Evolutionary conservation across 352 stramenopile genomes (phyloP), one percentile per base, ranked within the genome.

Genomic region (Ophiocytium majus): DNA sequence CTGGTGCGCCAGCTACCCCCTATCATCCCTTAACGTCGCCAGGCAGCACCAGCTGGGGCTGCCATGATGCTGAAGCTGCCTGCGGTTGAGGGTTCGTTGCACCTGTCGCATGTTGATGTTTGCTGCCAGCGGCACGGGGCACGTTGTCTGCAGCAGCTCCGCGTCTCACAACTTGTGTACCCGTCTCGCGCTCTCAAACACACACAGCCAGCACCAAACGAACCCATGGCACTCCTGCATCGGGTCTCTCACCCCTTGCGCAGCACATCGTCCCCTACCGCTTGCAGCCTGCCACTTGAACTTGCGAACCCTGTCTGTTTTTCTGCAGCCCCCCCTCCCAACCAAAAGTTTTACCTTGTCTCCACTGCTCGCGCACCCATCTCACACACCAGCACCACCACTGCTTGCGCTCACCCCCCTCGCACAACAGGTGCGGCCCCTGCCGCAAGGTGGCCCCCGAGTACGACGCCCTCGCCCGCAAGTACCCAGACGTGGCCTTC

Each of bases 401-500:
- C n/a, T n/a, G n/a, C n/a, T n/a, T n/a, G n/a, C n/a, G n/a, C n/a
- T n/a, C n/a, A n/a, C n/a, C n/a, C n/a, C n/a, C n/a, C n/a, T n/a
- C n/a, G n/a, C n/a, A n/a, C n/a, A n/a, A 14, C 66, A 96, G 93
- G 93, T 95, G 92, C 88, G 92, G 93, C 83, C 92, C 92, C 9
- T 95, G 93, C 87, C 85, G 92, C 78, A 91, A 91, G 64, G 95
- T 96, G 66, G 91, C 91, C 31, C 93, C 93, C 14, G 89, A 93
- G 36, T 96, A 94, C 78, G 92, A 95, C 36, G 85, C 89, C 28
- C 85, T 96, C n/a, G 94, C 92, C 64, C 85, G 88, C 63, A 91
- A 95, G 86, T 96, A 95, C 88, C 83, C 91, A 32, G 93, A 96
- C 86, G 93, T 96, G 37, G 92, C 96, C 76, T 97, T 97, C 79